phyloP scores from a whole-genome alignment of 2,329 filamentous ascomycete species.

The Rutstroemia sp. region DNA sequence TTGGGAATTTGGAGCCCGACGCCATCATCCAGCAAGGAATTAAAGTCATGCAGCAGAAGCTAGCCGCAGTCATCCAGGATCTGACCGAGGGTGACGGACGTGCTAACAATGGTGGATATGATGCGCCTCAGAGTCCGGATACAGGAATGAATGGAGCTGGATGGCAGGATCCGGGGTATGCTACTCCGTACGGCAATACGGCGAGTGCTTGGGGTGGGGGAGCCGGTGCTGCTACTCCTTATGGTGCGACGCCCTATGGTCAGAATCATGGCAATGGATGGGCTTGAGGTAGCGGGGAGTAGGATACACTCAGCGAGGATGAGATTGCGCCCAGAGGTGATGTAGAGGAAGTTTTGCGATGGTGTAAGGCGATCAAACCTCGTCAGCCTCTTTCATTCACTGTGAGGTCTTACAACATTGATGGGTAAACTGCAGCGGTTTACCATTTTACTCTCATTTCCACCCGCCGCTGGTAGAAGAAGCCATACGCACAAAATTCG shows the following conservation, averaged over 20 bases:
- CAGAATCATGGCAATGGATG: slow-evolving; percentile 18
- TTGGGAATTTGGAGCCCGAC: slow-evolving; percentile 83
- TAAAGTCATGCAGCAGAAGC: slow-evolving; percentile 80
- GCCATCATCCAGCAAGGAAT: slow-evolving; percentile 85
- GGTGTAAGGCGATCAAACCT: no score
- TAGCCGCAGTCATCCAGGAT: slow-evolving; percentile 69
- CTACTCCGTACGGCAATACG: slow-evolving; percentile 58
- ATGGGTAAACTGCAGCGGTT: no score
- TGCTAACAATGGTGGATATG: slow-evolving; percentile 37
- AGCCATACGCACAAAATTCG: background rate
- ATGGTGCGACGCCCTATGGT: slow-evolving; percentile 55
- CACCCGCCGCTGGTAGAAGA: no score
- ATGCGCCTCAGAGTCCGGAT: slow-evolving; percentile 60
- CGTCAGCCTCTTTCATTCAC: no score
- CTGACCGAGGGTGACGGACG: slow-evolving; percentile 51
- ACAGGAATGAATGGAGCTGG: slow-evolving; percentile 45
- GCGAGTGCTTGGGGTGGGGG: slow-evolving; percentile 60
- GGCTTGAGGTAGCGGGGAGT: slow-evolving; percentile 12
- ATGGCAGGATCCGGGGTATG: slow-evolving; percentile 57
- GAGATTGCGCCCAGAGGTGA: background rate
- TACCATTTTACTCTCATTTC: background rate
- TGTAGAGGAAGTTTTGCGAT: no score
- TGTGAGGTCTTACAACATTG: no score
- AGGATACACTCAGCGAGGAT: background rate
- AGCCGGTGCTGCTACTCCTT: slow-evolving; percentile 46